A percentile compares a stretch with the other conserved stretches of the same genome.
Conservation (phyloP, 2,329 filamentous ascomycete genomes). For the Penicillium hordei region DNA sequence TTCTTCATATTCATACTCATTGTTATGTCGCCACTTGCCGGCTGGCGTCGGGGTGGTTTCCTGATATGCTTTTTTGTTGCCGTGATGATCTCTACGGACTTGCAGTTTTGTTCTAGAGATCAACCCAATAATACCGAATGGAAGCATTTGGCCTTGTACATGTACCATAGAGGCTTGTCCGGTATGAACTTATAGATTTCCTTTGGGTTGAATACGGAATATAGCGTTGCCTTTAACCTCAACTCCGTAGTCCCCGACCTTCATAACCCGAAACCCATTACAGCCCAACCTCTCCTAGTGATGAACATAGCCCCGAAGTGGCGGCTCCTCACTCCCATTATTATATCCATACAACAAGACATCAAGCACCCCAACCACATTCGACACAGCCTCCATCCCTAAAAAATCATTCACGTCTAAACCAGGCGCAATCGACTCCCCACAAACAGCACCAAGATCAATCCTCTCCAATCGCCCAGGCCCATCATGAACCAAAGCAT, state of each 20-base stretch:
- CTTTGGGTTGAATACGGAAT: not conserved
- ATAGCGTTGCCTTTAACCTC: not conserved
- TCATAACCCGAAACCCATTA: not conserved
- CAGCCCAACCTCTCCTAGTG: no score
- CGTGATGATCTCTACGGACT: constrained; percentile 6
- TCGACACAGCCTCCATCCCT: constrained; percentile 3
- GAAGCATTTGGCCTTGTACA: constrained; percentile 18
- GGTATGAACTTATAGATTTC: not conserved
- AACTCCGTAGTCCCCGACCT: not conserved
- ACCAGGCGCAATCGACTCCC: constrained; percentile 1
- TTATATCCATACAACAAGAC: constrained; percentile 1
- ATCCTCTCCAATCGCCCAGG: constrained; percentile 6
- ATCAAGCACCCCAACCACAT: constrained; percentile 2
- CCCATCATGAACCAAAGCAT: constrained; percentile 7
- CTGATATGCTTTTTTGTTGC: constrained; percentile 13
- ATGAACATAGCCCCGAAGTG: not conserved
- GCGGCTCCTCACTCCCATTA: not conserved
- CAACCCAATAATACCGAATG: constrained; percentile 24
- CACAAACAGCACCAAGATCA: constrained; percentile 3
- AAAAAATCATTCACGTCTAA: not conserved
- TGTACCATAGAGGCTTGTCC: constrained; percentile 1
- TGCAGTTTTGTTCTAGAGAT: constrained; percentile 18
- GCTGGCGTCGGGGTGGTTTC: constrained; percentile 10
- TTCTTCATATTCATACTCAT: constrained; percentile 9
- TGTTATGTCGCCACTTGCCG: not conserved